These are phyloP conservation scores for Amanita muscaria DNA, from an alignment of 768 basidiomycete species.

Conservation along the genomic window DNA sequence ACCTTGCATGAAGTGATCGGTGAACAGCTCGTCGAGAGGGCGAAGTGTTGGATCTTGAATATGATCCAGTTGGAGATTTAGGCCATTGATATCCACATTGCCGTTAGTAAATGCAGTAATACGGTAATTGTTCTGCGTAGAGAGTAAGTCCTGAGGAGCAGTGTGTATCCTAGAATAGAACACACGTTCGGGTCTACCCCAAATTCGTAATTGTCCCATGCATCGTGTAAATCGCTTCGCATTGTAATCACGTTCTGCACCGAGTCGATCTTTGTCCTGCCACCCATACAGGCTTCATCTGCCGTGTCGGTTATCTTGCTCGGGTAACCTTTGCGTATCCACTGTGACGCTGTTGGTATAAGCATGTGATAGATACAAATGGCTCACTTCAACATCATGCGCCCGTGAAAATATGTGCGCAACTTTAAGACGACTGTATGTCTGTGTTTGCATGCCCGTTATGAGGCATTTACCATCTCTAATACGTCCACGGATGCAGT, in stretches of 20 bases:
- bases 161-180: constrained; percentile 1
- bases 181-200: constrained; percentile 16
- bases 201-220: constrained; percentile 17
- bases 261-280: constrained; percentile 14
- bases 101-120: constrained; percentile 23
- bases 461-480: constrained; percentile 15
- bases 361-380: constrained; percentile 1
- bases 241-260: constrained; percentile 15
- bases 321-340: constrained; percentile 13
- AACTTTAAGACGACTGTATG: constrained; percentile 12
- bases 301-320: constrained; percentile 13
- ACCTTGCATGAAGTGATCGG: constrained; percentile 25
- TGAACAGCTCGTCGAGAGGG: constrained; percentile 24
- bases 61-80: constrained; percentile 16
- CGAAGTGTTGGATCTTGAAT: constrained; percentile 21
- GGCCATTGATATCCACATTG: constrained; percentile 18
- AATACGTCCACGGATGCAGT: constrained; percentile 9
- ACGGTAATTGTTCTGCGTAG: constrained; percentile 21
- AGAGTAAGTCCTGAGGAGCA: constrained; percentile 1
- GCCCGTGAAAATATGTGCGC: constrained; percentile 19
- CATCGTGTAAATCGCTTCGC: constrained; percentile 14
- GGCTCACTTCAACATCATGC: constrained; percentile 18
- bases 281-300: neutral
- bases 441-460: constrained; percentile 9
- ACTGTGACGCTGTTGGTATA: constrained; percentile 2